A percentile compares a stretch with the other conserved stretches of the same genome.
Evolutionary conservation across 257 asterid genomes (phyloP).

Genomic region (Solanum gandarillasii): DNA sequence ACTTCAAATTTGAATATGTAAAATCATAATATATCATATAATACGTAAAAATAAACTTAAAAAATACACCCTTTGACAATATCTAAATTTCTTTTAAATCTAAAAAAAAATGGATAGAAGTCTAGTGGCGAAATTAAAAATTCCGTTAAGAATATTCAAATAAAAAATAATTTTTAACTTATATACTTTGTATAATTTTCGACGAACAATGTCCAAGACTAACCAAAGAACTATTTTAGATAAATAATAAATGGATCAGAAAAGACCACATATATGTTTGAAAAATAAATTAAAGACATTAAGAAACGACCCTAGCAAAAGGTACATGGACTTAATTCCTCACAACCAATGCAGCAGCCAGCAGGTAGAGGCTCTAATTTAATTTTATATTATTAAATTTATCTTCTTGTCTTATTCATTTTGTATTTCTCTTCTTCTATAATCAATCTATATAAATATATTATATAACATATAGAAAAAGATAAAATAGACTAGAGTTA

Average conservation of each 20-base stretch:
- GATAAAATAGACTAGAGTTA: background rate
- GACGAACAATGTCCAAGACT: too few relatives aligned
- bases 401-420: background rate
- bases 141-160: too few relatives aligned
- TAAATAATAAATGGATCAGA: background rate
- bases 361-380: background rate
- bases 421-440: background rate
- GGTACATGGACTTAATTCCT: background rate
- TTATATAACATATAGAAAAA: background rate
- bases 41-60: background rate
- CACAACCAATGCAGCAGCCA: background rate
- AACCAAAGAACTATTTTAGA: background rate
- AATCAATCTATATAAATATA: background rate
- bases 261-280: background rate
- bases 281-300: background rate
- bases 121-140: fast-evolving
- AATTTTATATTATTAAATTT: background rate
- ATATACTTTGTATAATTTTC: too few relatives aligned
- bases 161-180: too few relatives aligned
- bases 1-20: background rate
- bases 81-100: too few relatives aligned
- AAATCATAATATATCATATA: background rate
- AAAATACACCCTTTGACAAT: background rate
- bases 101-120: background rate
- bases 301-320: background rate